Evolutionary conservation across 345 rosid species (phyloP), one percentile per base, ranked within the genome.

Genomic region (Salix exigua): DNA sequence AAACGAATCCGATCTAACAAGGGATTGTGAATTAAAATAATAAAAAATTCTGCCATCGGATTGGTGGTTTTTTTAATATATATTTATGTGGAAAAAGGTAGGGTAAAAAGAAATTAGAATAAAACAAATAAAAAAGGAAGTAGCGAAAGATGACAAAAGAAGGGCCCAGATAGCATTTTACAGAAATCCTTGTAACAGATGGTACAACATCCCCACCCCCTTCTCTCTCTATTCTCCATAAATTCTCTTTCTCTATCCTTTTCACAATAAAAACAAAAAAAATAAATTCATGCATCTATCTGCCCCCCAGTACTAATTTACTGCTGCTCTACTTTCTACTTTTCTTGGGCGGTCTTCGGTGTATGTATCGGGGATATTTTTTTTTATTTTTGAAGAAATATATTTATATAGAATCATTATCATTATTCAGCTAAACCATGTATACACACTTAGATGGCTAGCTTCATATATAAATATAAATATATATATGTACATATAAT

Each of bases 141-240:
- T 1, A 53, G 66, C 63, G 46, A 38, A 13, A 25, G 30, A 51
- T 46, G 55, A 25, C 53, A 68, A 11, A 17, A 70, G 64, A 73
- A 42, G 68, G 68, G 88, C 72, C 81, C 81, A 78, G 69, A 82
- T 78, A 85, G 87, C 83, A 80, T 78, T 83, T 80, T 82, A 72
- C 85, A 87, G 88, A 88, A 86, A 79, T 83, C 84, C 81, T 85
- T 85, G 88, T 85, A 78, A 61, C 75, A 70, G 18, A 48, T 58
- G 42, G 53, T 73, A 51, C 51, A 21, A 25, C 19, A 21, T 8
- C 30, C 53, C 18, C 2, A 19, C 31, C 58, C 3, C 31, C 21
- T 60, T 75, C 78, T 42, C 62, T 78, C 83, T 58, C 85, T 46
- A 63, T 33, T 68, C 79, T 73, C 82, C 77, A 69, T 14, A 77